Evolutionary conservation across 805 yeast species (phyloP), one percentile per base, ranked within the genome.

Genomic region (Schizosaccharomyces pombe): DNA sequence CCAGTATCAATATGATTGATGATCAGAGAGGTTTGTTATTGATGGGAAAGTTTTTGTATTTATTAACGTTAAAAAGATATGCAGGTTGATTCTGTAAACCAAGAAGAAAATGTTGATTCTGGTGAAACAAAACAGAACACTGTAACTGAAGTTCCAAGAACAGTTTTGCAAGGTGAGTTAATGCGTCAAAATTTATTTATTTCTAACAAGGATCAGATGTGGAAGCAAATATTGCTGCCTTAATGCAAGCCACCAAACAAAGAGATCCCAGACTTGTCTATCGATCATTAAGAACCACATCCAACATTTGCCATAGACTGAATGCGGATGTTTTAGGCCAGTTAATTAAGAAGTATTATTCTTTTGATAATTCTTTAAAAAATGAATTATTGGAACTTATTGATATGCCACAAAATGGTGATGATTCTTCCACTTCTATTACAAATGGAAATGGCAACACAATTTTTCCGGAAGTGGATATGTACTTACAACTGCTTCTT

Each of bases 241-340:
- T 49, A 55, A 70, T 70, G 53, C 80, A 80, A 66, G 80, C 87
- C 2, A 80, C 80, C 9, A 65, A 75, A 51, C 77, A 78, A 55
- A 78, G 79, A 64, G 98, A 91, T 67, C 84, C 94, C 60, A 77
- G 96, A 59, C 84, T 82, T 67, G 77, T 91, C 51, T 75, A 89
- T 66, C 83, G 82, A 63, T 87, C 85, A 24, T 75, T 91, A 59
- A 79, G 95, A 58, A 93, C 85, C 58, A 71, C 87, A 61, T 83
- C 87, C 5, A 71, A 78, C 1, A 70, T 89, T 58, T 78, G 96
- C 68, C 75, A 79, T 56, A 71, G 75, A 40, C 68, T 87, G 58
- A 74, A 73, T 55, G 71, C 72, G 11, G 73, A 70, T 12, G 72
- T 76, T 9, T 70, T 91, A 57, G 67, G 76, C 6, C 64, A 70